A percentile compares a stretch with the other conserved stretches of the same genome.
These are phyloP conservation scores for Citrullus mucosospermus DNA, from an alignment of 306 rosid genomes.

Conservation along the genomic window DNA sequence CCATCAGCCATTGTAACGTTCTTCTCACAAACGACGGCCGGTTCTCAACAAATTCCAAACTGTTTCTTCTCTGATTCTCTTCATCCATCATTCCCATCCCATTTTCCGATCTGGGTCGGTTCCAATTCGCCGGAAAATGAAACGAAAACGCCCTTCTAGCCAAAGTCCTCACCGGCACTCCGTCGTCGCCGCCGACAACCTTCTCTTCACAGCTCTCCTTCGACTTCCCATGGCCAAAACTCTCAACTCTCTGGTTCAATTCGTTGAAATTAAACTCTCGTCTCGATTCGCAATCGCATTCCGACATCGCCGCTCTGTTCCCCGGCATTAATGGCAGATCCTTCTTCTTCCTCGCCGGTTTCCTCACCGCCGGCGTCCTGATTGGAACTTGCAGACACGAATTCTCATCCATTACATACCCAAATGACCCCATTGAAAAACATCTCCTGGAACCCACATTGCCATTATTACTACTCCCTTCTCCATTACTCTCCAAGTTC, in stretches of 20 bases:
- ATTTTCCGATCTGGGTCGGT: constrained; percentile 32
- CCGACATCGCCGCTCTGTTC: constrained; percentile 59
- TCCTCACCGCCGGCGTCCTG: constrained; percentile 34
- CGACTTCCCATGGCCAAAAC: not conserved
- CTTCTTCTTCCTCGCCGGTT: constrained; percentile 32
- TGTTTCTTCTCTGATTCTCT: constrained; percentile 50
- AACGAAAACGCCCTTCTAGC: constrained; percentile 67
- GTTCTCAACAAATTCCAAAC: constrained; percentile 63
- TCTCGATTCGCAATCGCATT: constrained; percentile 64
- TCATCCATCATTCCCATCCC: constrained; percentile 31
- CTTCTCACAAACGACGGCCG: constrained; percentile 74
- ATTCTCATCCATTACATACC: constrained; percentile 78
- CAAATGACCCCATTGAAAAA: constrained; percentile 91
- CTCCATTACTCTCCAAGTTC: constrained; percentile 42
- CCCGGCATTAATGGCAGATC: constrained; percentile 50
- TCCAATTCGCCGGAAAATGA: constrained; percentile 39
- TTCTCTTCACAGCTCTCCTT: constrained; percentile 30
- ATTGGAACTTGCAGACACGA: constrained; percentile 63
- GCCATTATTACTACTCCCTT: constrained; percentile 24
- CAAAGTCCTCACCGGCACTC: constrained; percentile 2
- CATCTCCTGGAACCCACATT: constrained; percentile 69
- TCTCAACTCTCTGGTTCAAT: constrained; percentile 2
- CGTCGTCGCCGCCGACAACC: not conserved
- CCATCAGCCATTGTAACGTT: constrained; percentile 79
- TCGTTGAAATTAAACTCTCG: constrained; percentile 68